Evolutionary conservation across 768 basidiomycete genomes (phyloP), one percentile per base, ranked within the genome.

Genomic region (Mycena floridula): DNA sequence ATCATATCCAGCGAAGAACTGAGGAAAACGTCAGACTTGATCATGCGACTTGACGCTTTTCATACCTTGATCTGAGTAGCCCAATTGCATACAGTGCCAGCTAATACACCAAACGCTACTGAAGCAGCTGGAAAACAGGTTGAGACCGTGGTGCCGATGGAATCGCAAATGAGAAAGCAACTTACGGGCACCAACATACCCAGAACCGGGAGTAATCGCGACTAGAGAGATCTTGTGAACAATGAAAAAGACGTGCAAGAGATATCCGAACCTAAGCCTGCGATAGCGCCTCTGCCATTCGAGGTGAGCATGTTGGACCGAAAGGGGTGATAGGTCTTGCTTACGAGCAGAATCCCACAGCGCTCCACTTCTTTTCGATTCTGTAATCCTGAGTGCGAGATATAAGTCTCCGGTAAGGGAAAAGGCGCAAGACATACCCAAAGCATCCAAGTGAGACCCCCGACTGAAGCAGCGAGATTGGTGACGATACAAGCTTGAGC

Each of bases 21-120:
- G n/a, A n/a, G n/a, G n/a, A n/a, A n/a, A n/a, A n/a, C n/a, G n/a
- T n/a, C n/a, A n/a, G n/a, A n/a, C n/a, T n/a, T n/a, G n/a, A n/a
- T n/a, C n/a, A n/a, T n/a, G n/a, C n/a, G n/a, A n/a, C n/a, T n/a
- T n/a, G n/a, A n/a, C n/a, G n/a, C n/a, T n/a, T n/a, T n/a, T n/a
- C n/a, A n/a, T n/a, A n/a, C n/a, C n/a, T 97, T 98, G 60, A 98
- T 76, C 54, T 95, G 85, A 4, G 95, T 97, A 16, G 91, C 88
- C 61, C 89, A 91, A 67, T 98, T 98, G 70, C 90, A 95, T 2
- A 82, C 54, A 0, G 83, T 86, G 16, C 89, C 89, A 0, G 83
- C 86, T 55, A 89, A 67, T 50, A 94, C 73, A 28, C 95, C 95
- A 58, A 90, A 94, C 1, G 83, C 69, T 4, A 95, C 82, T 2